Conservation (phyloP, 176 grass and related monocot genomes). For the Urochloa ruziziensis region DNA sequence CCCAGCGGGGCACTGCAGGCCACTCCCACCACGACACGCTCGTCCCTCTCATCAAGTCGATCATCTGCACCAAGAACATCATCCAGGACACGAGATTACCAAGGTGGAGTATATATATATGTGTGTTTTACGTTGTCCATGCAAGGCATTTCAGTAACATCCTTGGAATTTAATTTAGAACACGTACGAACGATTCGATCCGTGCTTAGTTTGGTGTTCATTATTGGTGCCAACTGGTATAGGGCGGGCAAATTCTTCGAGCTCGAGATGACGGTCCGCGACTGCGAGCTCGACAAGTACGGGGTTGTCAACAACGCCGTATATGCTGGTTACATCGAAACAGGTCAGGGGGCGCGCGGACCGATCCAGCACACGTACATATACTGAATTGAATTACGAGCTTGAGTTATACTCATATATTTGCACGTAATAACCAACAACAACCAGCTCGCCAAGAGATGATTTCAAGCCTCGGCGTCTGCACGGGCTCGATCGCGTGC, state of each 20-base stretch:
- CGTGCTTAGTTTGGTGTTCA: not conserved
- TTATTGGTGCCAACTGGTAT: not conserved
- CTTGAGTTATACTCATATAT: not conserved
- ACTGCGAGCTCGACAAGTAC: conserved; percentile 61
- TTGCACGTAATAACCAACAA: not conserved
- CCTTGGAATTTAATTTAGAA: too few relatives aligned
- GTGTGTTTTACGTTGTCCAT: too few relatives aligned
- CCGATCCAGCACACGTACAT: too few relatives aligned
- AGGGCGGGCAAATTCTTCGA: conserved; percentile 54
- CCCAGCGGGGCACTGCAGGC: not conserved
- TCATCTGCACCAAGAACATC: not conserved
- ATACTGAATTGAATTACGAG: not conserved
- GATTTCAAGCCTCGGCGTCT: conserved; percentile 40
- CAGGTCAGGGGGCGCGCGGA: too few relatives aligned
- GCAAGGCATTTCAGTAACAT: too few relatives aligned
- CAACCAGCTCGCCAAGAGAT: conserved; percentile 55
- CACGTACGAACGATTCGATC: too few relatives aligned
- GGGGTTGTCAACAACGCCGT: conserved; percentile 69
- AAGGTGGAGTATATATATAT: too few relatives aligned
- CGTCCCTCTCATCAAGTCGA: not conserved
- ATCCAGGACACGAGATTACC: not conserved
- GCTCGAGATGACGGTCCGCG: conserved; percentile 55
- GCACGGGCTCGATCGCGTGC: conserved; percentile 32
- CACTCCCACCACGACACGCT: not conserved
- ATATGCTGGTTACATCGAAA: conserved; percentile 54